A percentile compares a stretch with the other conserved stretches of the same genome.
These are phyloP conservation scores for Vinca major DNA, from an alignment of 305 asterid species.

Conservation along the genomic window DNA sequence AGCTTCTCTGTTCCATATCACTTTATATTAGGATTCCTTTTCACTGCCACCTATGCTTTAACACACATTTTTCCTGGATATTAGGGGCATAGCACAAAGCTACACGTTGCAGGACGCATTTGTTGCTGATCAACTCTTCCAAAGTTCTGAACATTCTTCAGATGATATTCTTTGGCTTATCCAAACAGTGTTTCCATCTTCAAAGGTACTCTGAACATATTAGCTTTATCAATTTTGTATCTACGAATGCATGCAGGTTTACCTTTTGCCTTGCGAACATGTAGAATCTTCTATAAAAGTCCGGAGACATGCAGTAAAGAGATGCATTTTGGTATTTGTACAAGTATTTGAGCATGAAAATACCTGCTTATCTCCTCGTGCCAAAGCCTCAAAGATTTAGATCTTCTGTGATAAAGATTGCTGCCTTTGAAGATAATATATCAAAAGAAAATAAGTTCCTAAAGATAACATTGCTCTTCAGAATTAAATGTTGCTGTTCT, in stretches of 20 bases:
- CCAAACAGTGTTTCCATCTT: conserved; percentile 57
- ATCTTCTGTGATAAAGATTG: no score
- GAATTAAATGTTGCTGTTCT: no score
- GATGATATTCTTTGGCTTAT: conserved; percentile 96
- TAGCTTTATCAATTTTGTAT: not conserved
- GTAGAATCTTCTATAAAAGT: not conserved
- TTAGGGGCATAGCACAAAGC: conserved; percentile 57
- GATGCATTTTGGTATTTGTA: not conserved
- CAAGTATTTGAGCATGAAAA: not conserved
- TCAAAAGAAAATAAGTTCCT: no score
- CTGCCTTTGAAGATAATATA: no score
- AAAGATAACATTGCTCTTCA: no score
- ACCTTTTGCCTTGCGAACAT: not conserved
- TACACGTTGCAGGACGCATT: conserved; percentile 61
- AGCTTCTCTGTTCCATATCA: not conserved
- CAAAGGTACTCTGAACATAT: conserved; percentile 45
- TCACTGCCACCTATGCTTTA: conserved; percentile 19
- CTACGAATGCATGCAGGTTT: not conserved
- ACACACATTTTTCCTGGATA: conserved; percentile 22
- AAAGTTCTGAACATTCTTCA: conserved; percentile 62
- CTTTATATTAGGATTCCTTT: conserved; percentile 10
- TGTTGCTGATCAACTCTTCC: conserved; percentile 77
- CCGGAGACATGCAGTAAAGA: not conserved
- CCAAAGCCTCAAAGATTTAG: not conserved
- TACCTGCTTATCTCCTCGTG: not conserved